A percentile compares a stretch with the other conserved stretches of the same genome.
phyloP scores from a whole-genome alignment of 202 grass and related monocot species.

The Panicum virgatum region DNA sequence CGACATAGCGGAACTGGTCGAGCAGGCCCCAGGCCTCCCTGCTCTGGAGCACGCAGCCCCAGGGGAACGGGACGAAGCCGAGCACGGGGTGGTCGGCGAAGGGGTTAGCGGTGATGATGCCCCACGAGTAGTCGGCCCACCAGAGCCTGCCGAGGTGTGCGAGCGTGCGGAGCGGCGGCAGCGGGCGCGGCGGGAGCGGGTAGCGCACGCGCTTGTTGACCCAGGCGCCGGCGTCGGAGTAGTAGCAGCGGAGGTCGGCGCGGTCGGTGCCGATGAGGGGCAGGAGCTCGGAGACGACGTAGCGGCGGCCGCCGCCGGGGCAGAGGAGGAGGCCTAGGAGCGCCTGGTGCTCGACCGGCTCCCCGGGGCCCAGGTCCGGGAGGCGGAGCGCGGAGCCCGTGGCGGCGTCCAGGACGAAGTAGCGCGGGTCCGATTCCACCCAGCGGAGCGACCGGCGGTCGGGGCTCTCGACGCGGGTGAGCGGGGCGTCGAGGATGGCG shows the following conservation, averaged over 20 bases:
- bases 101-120: not conserved
- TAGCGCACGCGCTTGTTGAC: slow-evolving; percentile 1
- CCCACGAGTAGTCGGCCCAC: not conserved
- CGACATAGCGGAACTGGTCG: not conserved
- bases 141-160: slow-evolving; percentile 6
- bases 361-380: not conserved
- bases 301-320: slow-evolving; percentile 21
- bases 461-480: not conserved
- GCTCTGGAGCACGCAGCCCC: not conserved
- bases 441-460: not conserved
- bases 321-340: not conserved
- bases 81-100: not conserved
- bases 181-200: not conserved
- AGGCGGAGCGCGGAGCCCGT: slow-evolving; percentile 30
- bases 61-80: not conserved
- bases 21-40: not conserved
- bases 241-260: slow-evolving; percentile 34
- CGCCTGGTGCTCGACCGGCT: not conserved
- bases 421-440: not conserved
- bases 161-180: not conserved
- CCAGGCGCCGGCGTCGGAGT: slow-evolving; percentile 7
- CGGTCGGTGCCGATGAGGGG: not conserved
- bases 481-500: not conserved
- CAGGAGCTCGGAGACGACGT: slow-evolving; percentile 45
- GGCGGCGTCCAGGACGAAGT: slow-evolving; percentile 45